These are phyloP conservation scores for Saturnispora gosingensis DNA, from an alignment of 805 yeast genomes.

Conservation along the genomic window DNA sequence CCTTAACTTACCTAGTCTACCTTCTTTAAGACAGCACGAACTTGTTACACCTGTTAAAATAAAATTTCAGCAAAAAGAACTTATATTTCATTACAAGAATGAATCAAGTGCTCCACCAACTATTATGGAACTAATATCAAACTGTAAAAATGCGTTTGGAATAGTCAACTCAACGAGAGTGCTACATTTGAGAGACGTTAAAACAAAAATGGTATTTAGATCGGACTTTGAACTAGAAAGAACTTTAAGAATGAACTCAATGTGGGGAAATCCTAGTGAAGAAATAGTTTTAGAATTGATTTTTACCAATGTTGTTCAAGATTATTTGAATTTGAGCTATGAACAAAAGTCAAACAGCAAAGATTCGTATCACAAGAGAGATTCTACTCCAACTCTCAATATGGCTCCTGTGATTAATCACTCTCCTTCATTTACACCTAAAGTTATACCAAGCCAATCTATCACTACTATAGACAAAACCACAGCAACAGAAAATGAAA, in stretches of 20 bases:
- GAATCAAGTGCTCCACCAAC: constrained; percentile 74
- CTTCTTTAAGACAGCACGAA: constrained; percentile 17
- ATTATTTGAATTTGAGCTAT: constrained; percentile 22
- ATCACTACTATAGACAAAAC: background rate
- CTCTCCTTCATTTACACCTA: background rate
- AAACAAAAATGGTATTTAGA: constrained; percentile 27
- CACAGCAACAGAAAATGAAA: background rate
- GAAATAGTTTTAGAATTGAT: constrained; percentile 35
- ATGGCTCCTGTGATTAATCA: background rate
- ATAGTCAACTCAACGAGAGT: constrained; percentile 31
- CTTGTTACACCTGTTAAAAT: constrained; percentile 31
- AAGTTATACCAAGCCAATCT: background rate
- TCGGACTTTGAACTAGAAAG: constrained; percentile 40
- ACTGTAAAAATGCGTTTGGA: constrained; percentile 67
- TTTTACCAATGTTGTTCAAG: constrained; percentile 20
- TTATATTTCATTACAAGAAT: constrained; percentile 59
- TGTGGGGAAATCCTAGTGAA: constrained; percentile 12
- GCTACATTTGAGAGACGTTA: constrained; percentile 29
- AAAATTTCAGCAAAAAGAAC: constrained; percentile 42
- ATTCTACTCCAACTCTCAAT: background rate
- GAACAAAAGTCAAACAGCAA: constrained; percentile 13
- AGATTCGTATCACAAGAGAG: background rate
- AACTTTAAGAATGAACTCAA: constrained; percentile 26
- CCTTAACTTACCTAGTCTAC: constrained; percentile 2
- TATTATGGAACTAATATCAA: constrained; percentile 63